phyloP scores from a whole-genome alignment of 2,329 filamentous ascomycete genomes.

The Penicillium aurantiogriseum region DNA sequence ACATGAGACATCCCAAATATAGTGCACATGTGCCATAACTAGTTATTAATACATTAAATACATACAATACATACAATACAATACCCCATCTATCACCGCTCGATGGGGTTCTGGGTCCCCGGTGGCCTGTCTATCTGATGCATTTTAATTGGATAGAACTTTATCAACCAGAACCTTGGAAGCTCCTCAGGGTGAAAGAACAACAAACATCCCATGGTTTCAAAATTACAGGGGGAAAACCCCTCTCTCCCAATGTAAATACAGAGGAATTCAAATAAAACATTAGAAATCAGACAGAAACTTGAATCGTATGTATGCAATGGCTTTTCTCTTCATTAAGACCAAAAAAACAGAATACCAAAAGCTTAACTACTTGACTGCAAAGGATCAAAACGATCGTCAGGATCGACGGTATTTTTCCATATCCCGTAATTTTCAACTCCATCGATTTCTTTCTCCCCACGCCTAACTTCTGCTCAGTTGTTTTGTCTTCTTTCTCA shows the following conservation, averaged over 20 bases:
- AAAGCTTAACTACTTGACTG: conserved; percentile 5
- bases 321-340: background rate
- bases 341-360: background rate
- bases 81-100: conserved; percentile 2
- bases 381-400: conserved; percentile 2
- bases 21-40: background rate
- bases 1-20: conserved; percentile 14
- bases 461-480: background rate
- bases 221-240: background rate
- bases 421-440: conserved; percentile 10
- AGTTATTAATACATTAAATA: conserved; percentile 1
- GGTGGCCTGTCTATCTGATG: background rate
- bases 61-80: background rate
- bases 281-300: background rate
- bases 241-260: background rate
- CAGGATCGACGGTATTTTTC: conserved; percentile 12
- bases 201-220: conserved; percentile 2
- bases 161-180: background rate
- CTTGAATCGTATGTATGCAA: background rate
- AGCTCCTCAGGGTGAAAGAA: conserved; percentile 8
- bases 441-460: conserved; percentile 10
- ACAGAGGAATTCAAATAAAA: background rate
- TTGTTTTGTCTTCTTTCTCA: conserved; percentile 5
- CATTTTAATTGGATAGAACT: background rate
- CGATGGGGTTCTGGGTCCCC: background rate